These are phyloP conservation scores for Teratosphaeria epicoccoides DNA, from an alignment of 2,329 filamentous ascomycete genomes.

Conservation along the genomic window DNA sequence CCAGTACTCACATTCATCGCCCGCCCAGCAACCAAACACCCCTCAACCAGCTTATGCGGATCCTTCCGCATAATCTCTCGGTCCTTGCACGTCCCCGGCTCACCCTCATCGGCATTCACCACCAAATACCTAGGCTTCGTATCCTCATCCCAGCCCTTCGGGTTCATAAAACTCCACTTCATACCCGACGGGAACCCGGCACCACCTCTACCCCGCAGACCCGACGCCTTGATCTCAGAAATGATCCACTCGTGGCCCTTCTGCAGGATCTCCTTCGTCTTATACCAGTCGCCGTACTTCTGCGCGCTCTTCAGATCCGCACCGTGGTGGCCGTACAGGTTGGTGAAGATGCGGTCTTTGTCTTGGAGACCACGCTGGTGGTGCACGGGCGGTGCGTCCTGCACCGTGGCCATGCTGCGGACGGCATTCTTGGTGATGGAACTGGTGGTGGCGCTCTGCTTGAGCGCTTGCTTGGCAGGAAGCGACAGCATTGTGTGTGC, in stretches of 20 bases:
- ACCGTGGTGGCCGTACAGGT: constrained; percentile 88
- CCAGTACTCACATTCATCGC: constrained; percentile 65
- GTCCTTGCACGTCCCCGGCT: constrained; percentile 98
- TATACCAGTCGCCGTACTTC: constrained; percentile 99
- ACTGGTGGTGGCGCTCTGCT: constrained; percentile 15
- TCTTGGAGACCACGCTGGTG: constrained; percentile 82
- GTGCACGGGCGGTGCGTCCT: constrained; percentile 45
- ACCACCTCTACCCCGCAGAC: constrained; percentile 87
- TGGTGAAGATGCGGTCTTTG: constrained; percentile 98
- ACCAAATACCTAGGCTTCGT: constrained; percentile 90
- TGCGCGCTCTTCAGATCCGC: constrained; percentile 85
- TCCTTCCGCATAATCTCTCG: constrained; percentile 99
- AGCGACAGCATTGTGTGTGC: constrained; percentile 22
- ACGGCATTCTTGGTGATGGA: constrained; percentile 16
- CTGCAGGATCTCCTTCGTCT: constrained; percentile 94
- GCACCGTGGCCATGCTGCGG: constrained; percentile 56
- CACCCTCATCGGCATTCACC: constrained; percentile 96
- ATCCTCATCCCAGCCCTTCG: constrained; percentile 99
- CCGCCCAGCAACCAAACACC: constrained; percentile 87
- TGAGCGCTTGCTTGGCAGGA: constrained; percentile 22
- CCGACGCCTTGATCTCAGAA: constrained; percentile 91
- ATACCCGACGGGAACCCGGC: constrained; percentile 95
- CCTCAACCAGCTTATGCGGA: constrained; percentile 96
- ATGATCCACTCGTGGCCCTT: constrained; percentile 99
- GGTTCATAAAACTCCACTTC: constrained; percentile 99